Conservation (phyloP, 352 stramenopile genomes). For the Phytophthora vignae region DNA sequence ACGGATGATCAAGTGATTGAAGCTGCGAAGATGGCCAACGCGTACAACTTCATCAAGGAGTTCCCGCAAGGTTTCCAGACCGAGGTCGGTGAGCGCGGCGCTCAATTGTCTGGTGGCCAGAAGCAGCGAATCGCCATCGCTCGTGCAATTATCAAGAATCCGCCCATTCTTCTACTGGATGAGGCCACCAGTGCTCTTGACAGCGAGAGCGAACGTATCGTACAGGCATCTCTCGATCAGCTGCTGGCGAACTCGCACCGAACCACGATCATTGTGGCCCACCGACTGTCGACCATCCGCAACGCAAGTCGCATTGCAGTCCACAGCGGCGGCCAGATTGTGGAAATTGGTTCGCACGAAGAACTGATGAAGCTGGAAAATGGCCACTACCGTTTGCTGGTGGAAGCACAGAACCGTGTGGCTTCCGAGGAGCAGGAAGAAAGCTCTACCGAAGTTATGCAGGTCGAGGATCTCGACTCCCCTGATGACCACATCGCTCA, state of each 20-base stretch:
- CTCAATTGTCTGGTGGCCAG: constrained; percentile 94
- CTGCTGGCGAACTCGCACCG: constrained; percentile 57
- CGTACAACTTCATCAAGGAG: constrained; percentile 90
- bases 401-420: constrained; percentile 45
- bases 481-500: constrained; percentile 20
- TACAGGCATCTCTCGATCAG: constrained; percentile 62
- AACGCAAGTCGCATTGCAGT: constrained; percentile 89
- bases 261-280: constrained; percentile 88
- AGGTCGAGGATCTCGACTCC: constrained; percentile 20
- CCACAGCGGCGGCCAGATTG: constrained; percentile 71
- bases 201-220: constrained; percentile 44
- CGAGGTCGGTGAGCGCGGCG: constrained; percentile 88
- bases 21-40: constrained; percentile 86
- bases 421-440: constrained; percentile 25
- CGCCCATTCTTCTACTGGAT: constrained; percentile 91
- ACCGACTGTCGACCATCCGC: constrained; percentile 88
- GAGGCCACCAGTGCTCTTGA: constrained; percentile 51
- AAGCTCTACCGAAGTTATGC: constrained; percentile 9
- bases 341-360: constrained; percentile 84
- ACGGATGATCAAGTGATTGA: constrained; percentile 84
- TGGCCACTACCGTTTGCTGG: constrained; percentile 47
- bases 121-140: constrained; percentile 95
- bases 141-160: constrained; percentile 90
- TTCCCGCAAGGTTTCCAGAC: constrained; percentile 78
- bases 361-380: constrained; percentile 69